Conservation (phyloP, 768 basidiomycete species). For the Mycena metata region DNA sequence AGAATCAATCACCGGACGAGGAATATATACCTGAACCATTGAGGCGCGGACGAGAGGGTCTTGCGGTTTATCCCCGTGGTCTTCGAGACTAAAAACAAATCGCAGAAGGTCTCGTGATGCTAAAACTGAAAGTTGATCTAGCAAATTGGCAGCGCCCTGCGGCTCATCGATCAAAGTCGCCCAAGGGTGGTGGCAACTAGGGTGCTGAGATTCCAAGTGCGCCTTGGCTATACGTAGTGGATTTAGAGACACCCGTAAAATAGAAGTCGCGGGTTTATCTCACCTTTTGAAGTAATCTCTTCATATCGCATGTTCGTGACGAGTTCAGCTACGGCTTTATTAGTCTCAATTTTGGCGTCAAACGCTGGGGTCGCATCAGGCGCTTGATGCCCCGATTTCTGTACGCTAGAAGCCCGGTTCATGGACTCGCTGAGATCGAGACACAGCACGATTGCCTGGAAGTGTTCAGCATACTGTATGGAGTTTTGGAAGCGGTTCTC, state of each 20-base stretch:
- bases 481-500: background rate
- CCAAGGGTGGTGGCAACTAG: conserved; percentile 35
- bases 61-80: background rate
- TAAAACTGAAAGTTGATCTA: background rate
- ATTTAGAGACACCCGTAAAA: background rate
- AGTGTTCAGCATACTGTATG: background rate
- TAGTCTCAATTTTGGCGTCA: conserved; percentile 19
- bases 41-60: background rate
- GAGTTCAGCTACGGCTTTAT: conserved; percentile 2
- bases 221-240: conserved; percentile 28
- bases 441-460: conserved; percentile 47
- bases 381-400: background rate
- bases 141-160: conserved; percentile 7
- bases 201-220: conserved; percentile 24
- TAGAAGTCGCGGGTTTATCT: background rate
- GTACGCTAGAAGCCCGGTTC: conserved; percentile 40
- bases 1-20: no score
- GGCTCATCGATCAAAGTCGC: background rate
- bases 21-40: conserved; percentile 3
- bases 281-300: conserved; percentile 31
- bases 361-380: background rate
- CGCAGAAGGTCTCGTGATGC: conserved; percentile 7
- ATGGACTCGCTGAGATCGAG: conserved; percentile 47
- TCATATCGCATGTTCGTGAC: conserved; percentile 4
- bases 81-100: background rate